Evolutionary conservation across 495 filamentous ascomycete genomes (phyloP).

Genomic region (Letharia lupina): DNA sequence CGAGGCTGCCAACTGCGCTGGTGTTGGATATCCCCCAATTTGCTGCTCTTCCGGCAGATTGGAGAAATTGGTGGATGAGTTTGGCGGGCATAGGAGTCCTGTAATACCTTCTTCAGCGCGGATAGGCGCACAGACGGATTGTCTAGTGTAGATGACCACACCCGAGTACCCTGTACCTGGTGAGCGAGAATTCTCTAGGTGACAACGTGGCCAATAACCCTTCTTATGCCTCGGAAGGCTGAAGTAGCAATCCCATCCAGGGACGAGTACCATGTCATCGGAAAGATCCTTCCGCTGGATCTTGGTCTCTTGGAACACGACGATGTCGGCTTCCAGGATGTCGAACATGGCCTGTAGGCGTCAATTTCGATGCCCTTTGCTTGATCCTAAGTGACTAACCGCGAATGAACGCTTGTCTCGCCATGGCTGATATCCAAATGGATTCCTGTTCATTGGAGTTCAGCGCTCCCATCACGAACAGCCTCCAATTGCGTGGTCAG

Average conservation of each 20-base stretch:
- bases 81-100: conserved; percentile 69
- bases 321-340: conserved; percentile 84
- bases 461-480: not conserved
- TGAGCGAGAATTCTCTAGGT: conserved; percentile 12
- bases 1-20: conserved; percentile 52
- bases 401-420: conserved; percentile 75
- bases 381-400: conserved; percentile 32
- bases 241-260: conserved; percentile 96
- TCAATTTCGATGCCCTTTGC: conserved; percentile 6
- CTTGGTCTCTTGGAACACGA: conserved; percentile 92
- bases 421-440: conserved; percentile 95
- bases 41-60: conserved; percentile 68
- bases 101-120: conserved; percentile 89
- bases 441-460: conserved; percentile 52
- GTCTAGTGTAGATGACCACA: conserved; percentile 91
- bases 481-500: not conserved
- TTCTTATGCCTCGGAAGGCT: conserved; percentile 90
- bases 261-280: conserved; percentile 93
- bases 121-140: conserved; percentile 77
- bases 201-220: conserved; percentile 41
- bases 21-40: conserved; percentile 84
- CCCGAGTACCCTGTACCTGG: conserved; percentile 74
- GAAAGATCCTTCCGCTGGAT: conserved; percentile 89
- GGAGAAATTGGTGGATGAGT: conserved; percentile 62
- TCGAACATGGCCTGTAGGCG: conserved; percentile 75